A percentile compares a stretch with the other conserved stretches of the same genome.
Evolutionary conservation across 192 early-diverging fungal species (phyloP).

Genomic region (Pecoramyces ruminantium): DNA sequence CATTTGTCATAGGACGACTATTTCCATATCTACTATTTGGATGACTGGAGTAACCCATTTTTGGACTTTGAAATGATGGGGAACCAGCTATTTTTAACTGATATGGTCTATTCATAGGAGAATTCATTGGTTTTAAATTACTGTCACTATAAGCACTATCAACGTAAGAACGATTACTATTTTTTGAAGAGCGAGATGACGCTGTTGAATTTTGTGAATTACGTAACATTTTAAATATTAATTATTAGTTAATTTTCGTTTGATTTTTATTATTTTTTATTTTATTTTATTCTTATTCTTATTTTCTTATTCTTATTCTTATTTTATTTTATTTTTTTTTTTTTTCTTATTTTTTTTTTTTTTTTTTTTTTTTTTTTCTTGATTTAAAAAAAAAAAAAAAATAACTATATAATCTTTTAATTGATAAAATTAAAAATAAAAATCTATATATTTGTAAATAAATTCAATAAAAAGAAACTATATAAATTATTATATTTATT

Average conservation of each 20-base stretch:
- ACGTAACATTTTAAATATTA: not conserved
- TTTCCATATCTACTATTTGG: not conserved
- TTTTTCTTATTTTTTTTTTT: not conserved
- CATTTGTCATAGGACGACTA: not conserved
- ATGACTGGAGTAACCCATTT: not conserved
- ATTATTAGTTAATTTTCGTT: not conserved
- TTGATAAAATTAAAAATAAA: no score
- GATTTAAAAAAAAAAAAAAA: no score
- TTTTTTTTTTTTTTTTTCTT: not conserved
- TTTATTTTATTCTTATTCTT: not conserved
- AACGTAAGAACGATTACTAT: not conserved
- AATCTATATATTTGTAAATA: no score
- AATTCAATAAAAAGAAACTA: no score
- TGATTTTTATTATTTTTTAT: not conserved
- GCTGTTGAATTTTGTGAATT: not conserved
- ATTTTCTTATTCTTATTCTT: not conserved
- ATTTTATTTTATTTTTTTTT: not conserved
- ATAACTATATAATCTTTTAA: no score
- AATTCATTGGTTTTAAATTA: not conserved
- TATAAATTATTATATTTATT: no score
- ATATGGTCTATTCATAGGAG: not conserved
- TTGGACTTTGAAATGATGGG: not conserved
- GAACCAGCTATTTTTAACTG: not conserved
- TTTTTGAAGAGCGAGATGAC: not conserved
- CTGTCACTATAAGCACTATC: not conserved